Conservation (phyloP, 768 basidiomycete genomes). For the Lepiota brunneoincarnata region DNA sequence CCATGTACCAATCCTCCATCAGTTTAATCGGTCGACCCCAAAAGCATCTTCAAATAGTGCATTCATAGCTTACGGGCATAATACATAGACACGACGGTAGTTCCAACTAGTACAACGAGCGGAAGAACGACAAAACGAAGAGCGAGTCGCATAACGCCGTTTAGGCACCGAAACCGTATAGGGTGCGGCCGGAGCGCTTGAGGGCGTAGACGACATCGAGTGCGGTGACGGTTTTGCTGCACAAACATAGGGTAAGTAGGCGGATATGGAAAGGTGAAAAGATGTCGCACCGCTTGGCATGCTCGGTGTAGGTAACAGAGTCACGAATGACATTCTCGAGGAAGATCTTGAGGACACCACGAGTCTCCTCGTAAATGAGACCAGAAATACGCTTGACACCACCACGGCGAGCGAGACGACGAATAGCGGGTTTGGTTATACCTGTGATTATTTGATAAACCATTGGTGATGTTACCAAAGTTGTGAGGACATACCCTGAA, state of each 20-base stretch:
- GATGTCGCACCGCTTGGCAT: slow-evolving; percentile 69
- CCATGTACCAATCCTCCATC: no score
- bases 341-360: slow-evolving; percentile 76
- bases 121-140: not conserved
- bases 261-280: not conserved
- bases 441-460: slow-evolving; percentile 16
- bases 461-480: not conserved
- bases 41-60: no score
- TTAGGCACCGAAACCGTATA: slow-evolving; percentile 82
- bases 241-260: not conserved
- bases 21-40: no score
- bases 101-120: not conserved
- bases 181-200: slow-evolving; percentile 72
- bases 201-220: slow-evolving; percentile 80
- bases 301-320: slow-evolving; percentile 92
- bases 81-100: slow-evolving; percentile 5
- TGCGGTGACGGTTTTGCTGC: slow-evolving; percentile 80
- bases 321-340: slow-evolving; percentile 78
- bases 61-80: slow-evolving; percentile 8
- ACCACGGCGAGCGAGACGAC: slow-evolving; percentile 81
- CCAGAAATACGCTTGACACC: slow-evolving; percentile 80
- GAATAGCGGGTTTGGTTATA: slow-evolving; percentile 64
- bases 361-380: slow-evolving; percentile 80
- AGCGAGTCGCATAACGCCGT: not conserved
- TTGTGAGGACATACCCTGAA: slow-evolving; percentile 53